phyloP scores from a whole-genome alignment of 1,284 basidiomycete genomes.

The Entoloma clypeatum region DNA sequence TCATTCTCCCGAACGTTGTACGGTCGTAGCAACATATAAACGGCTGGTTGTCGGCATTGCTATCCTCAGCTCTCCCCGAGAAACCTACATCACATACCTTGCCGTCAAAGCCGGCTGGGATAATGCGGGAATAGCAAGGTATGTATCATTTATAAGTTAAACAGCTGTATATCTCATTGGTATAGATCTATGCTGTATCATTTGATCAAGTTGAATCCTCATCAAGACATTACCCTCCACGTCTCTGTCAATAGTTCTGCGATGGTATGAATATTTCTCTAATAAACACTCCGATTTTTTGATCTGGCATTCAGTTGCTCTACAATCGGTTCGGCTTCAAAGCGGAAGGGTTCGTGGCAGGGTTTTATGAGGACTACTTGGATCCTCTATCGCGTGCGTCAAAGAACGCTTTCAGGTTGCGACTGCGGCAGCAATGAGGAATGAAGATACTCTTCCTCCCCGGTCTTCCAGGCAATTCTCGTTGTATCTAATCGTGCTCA shows the following conservation, averaged over 20 bases:
- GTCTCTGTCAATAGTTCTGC: constrained; percentile 77
- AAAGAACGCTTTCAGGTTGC: constrained; percentile 71
- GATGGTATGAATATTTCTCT: constrained; percentile 45
- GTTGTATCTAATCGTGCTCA: too few species aligned
- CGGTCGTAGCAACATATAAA: constrained; percentile 67
- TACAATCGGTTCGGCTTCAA: constrained; percentile 85
- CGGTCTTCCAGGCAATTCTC: too few species aligned
- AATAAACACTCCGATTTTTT: background rate
- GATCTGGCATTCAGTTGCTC: constrained; percentile 45
- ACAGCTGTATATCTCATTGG: constrained; percentile 9
- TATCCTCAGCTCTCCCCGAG: constrained; percentile 71
- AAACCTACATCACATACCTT: constrained; percentile 77
- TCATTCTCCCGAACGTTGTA: constrained; percentile 63
- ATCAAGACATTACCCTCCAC: constrained; percentile 72
- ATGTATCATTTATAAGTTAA: constrained; percentile 20
- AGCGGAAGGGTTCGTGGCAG: constrained; percentile 74
- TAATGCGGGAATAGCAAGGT: constrained; percentile 72
- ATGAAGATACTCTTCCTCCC: too few species aligned
- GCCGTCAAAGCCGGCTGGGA: constrained; percentile 76
- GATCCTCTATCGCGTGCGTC: constrained; percentile 61
- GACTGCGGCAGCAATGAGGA: constrained; percentile 33
- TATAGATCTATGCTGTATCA: constrained; percentile 71
- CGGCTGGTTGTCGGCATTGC: constrained; percentile 67
- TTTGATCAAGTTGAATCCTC: constrained; percentile 63
- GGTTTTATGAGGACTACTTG: constrained; percentile 75